Base-by-base conservation (phyloP, 768 basidiomycete genomes). In the Hysterangium stoloniferum region DNA sequence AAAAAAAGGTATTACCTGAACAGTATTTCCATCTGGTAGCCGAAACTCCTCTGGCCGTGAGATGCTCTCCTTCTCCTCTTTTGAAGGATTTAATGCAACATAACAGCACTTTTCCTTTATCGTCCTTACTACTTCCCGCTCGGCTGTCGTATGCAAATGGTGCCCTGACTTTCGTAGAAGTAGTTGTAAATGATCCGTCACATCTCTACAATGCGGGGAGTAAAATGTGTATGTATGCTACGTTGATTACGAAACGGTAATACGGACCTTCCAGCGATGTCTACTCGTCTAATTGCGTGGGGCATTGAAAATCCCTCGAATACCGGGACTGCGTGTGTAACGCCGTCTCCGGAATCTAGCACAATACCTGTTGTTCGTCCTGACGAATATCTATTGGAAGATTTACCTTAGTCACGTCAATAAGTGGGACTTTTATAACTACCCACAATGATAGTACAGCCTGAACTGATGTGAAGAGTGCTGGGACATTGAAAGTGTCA, bases 231-330 rank as follows among this genome's bases (percentile, higher is more conserved):
- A 43, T 17, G 35, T 43, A 53, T 33, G 47, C 40, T 33, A 29
- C 19, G 15, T 48, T 17, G 17, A 33, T n/a, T 15, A 49, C 19
- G 31, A 20, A 52, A 19, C 12, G 33, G 32, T 52, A 19, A n/a
- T 52, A 62, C 74, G 56, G 63, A 89, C 91, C 94, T 78, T 65
- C 96, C 96, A 32, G 96, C 96, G 13, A 99, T 81, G 63, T 99
- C 96, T 38, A 99, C 87, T 58, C 96, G 77, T 35, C 92, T 82
- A 57, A 98, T 94, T 34, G 96, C 95, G 64, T 98, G 94, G 36
- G 94, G 93, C 91, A 98, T 97, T 5, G 92, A 94, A 72, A 98
- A 98, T 1, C 96, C 96, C 62, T 99, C 96, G 61, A 94, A 99
- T 15, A 99, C 94, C 3, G 96, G 96, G 2, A 99, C 96, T 12